phyloP scores from a whole-genome alignment of 2,329 filamentous ascomycete species.

The Byssothecium circinans region DNA sequence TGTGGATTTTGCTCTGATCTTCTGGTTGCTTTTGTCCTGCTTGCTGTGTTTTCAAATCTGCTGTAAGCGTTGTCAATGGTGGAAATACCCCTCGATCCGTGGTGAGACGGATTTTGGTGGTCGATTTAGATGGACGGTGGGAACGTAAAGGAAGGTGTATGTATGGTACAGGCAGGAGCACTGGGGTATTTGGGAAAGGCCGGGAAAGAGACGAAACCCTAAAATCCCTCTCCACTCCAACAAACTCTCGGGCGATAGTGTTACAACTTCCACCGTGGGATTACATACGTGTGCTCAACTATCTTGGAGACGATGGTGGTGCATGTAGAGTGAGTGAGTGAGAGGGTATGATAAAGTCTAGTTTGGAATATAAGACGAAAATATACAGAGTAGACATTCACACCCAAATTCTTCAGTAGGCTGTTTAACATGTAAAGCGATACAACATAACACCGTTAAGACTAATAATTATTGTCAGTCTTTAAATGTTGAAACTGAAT shows the following conservation, averaged over 20 bases:
- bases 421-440: no score
- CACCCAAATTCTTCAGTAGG: not conserved
- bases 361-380: conserved; percentile 1
- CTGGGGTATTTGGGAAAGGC: not conserved
- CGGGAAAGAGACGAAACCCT: not conserved
- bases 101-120: conserved; percentile 27
- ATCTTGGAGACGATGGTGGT: not conserved
- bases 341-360: not conserved
- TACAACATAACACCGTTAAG: no score
- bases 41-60: not conserved
- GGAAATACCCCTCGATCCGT: conserved; percentile 23
- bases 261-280: no score
- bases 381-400: conserved; percentile 8
- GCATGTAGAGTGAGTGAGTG: not conserved
- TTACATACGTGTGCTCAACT: not conserved
- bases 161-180: not conserved
- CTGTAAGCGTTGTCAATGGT: conserved; percentile 4
- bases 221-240: no score
- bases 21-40: conserved; percentile 4
- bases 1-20: conserved; percentile 17
- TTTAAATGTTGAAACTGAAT: no score
- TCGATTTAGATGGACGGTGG: conserved; percentile 8
- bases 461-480: no score
- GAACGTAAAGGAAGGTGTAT: conserved; percentile 2
- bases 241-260: no score